Conservation (phyloP, 2,329 filamentous ascomycete species). For the Alternaria brassicae region DNA sequence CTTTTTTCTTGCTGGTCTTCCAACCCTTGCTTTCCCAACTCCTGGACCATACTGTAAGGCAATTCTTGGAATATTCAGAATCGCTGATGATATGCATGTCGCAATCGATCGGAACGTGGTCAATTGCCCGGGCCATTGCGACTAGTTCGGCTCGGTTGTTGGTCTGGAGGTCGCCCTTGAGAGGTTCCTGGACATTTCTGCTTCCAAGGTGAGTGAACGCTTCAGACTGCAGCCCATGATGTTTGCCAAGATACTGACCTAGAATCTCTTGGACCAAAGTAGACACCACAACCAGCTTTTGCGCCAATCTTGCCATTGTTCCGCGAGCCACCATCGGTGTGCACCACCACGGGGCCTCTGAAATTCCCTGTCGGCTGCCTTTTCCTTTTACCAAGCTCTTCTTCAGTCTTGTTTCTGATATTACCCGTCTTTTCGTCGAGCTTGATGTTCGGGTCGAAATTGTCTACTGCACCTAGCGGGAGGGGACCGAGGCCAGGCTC, state of each 20-base stretch:
- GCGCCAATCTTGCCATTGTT: conserved; percentile 64
- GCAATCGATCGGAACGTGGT: conserved; percentile 72
- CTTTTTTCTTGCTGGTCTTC: conserved; percentile 72
- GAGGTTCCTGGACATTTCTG: conserved; percentile 77
- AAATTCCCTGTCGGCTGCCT: conserved; percentile 53
- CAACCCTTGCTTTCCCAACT: conserved; percentile 81
- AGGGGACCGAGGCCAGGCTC: conserved; percentile 64
- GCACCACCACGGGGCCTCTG: conserved; percentile 63
- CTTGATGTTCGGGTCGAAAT: conserved; percentile 66
- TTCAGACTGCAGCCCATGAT: background rate
- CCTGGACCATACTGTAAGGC: conserved; percentile 81
- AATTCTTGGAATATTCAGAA: conserved; percentile 89
- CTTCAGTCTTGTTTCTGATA: conserved; percentile 62
- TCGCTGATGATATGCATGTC: conserved; percentile 84
- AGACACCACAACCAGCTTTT: conserved; percentile 68
- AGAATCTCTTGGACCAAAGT: conserved; percentile 66
- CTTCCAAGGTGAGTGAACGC: conserved; percentile 2
- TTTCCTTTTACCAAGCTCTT: conserved; percentile 57
- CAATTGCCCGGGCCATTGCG: conserved; percentile 82
- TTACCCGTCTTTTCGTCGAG: conserved; percentile 62
- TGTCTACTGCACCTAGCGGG: conserved; percentile 64
- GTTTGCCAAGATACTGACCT: conserved; percentile 52
- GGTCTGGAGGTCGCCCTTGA: conserved; percentile 78
- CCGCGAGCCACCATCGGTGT: conserved; percentile 69
- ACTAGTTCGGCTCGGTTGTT: conserved; percentile 97